Percentiles rank a stretch among this genome's conserved stretches.
Conservation (phyloP, 2,329 filamentous ascomycete genomes). For the Cladosporium velox region DNA sequence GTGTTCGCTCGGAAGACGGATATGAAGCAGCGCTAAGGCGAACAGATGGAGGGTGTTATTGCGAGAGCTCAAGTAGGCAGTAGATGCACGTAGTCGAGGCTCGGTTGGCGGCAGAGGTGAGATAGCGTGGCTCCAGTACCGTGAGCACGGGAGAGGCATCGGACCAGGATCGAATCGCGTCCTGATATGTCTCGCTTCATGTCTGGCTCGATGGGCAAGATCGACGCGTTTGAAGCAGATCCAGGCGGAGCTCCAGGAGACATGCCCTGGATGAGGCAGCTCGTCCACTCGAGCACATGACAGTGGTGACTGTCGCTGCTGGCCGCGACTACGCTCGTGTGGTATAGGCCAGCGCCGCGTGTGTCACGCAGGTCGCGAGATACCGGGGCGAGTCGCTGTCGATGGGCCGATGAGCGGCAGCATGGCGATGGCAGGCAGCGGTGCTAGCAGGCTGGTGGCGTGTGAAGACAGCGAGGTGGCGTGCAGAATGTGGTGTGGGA, state of each 20-base stretch:
- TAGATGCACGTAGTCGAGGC: conserved; percentile 2
- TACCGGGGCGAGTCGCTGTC: neutral
- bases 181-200: conserved; percentile 1
- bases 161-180: neutral
- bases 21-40: conserved; percentile 12
- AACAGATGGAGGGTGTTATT: neutral
- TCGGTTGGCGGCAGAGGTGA: conserved; percentile 8
- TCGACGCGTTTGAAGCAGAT: conserved; percentile 9
- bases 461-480: conserved; percentile 3
- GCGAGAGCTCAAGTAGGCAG: neutral
- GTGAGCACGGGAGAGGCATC: neutral
- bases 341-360: conserved; percentile 3
- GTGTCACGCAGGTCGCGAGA: conserved; percentile 6
- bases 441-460: conserved; percentile 3
- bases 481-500: conserved; percentile 5
- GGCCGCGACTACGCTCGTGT: neutral
- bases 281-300: neutral
- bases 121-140: conserved; percentile 10
- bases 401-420: conserved; percentile 5
- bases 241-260: neutral
- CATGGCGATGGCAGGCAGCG: neutral
- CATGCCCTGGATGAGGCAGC: neutral
- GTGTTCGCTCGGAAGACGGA: conserved; percentile 12
- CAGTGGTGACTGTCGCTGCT: neutral
- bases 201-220: neutral